Percentiles rank a stretch among this genome's conserved stretches.
phyloP scores from a whole-genome alignment of 345 rosid genomes.

The Populus deltoides region DNA sequence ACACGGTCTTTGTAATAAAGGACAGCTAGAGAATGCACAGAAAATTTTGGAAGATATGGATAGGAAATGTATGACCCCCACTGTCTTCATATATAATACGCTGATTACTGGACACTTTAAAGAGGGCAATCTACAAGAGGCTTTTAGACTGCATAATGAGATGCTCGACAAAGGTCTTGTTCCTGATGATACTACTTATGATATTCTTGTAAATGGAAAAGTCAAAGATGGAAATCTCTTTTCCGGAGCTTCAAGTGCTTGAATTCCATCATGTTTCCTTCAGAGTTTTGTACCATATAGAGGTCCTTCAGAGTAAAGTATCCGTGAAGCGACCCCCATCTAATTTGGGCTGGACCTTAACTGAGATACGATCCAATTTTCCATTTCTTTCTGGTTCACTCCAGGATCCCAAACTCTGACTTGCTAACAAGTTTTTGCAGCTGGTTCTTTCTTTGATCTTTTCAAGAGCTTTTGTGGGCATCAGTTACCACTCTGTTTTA shows the following conservation, averaged over 20 bases:
- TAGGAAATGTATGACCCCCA: constrained; percentile 47
- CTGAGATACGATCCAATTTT: neutral
- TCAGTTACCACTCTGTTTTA: no score
- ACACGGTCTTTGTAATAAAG: constrained; percentile 54
- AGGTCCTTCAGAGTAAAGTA: neutral
- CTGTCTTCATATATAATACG: constrained; percentile 52
- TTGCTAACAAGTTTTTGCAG: no score
- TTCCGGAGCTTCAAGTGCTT: constrained; percentile 3
- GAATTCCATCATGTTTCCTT: neutral
- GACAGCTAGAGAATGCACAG: constrained; percentile 54
- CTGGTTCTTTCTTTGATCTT: no score
- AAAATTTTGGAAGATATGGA: constrained; percentile 67
- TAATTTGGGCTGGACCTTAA: neutral
- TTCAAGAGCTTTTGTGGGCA: no score
- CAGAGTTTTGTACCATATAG: neutral
- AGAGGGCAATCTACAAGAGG: constrained; percentile 68
- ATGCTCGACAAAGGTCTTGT: constrained; percentile 80
- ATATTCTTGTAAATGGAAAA: constrained; percentile 58
- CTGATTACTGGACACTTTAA: constrained; percentile 65
- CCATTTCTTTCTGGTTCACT: no score
- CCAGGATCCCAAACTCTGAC: no score
- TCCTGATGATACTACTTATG: constrained; percentile 64
- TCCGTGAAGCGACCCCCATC: neutral
- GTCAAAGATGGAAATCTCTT: constrained; percentile 10
- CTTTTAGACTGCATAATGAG: constrained; percentile 69